These are phyloP conservation scores for Geranium brycei DNA, from an alignment of 345 rosid species.

Conservation along the genomic window DNA sequence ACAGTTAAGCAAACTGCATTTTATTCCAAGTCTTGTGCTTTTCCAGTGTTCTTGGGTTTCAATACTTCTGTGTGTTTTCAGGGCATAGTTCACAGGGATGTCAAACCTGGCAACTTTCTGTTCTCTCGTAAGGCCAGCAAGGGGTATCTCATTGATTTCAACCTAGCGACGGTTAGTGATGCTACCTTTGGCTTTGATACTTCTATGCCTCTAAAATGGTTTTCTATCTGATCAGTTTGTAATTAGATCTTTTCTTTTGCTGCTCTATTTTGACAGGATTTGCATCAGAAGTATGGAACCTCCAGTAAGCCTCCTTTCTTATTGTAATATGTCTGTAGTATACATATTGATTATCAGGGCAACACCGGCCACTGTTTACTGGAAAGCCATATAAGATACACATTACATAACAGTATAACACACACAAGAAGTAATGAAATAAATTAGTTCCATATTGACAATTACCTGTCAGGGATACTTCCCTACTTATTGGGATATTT, in stretches of 20 bases:
- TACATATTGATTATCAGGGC: not conserved
- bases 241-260: slow-evolving; percentile 8
- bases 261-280: slow-evolving; percentile 42
- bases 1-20: not conserved
- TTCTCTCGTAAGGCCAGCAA: slow-evolving; percentile 59
- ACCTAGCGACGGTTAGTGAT: slow-evolving; percentile 78
- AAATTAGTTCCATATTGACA: not conserved
- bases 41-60: not conserved
- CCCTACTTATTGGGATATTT: not conserved
- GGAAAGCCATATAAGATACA: not conserved
- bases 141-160: slow-evolving; percentile 91
- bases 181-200: slow-evolving; percentile 3
- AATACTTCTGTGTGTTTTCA: slow-evolving; percentile 16
- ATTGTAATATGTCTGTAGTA: slow-evolving; percentile 1
- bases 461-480: not conserved
- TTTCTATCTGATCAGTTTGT: slow-evolving; percentile 1
- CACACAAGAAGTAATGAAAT: not conserved
- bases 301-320: slow-evolving; percentile 31
- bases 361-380: not conserved
- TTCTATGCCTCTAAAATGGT: not conserved
- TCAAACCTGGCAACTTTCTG: slow-evolving; percentile 95
- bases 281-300: slow-evolving; percentile 54
- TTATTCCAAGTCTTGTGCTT: not conserved
- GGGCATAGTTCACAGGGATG: slow-evolving; percentile 93
- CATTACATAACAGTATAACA: not conserved